Percentiles rank a stretch among this genome's conserved stretches.
phyloP scores from a whole-genome alignment of 108 stramenopile genomes.

The Skeletonema menzelii region DNA sequence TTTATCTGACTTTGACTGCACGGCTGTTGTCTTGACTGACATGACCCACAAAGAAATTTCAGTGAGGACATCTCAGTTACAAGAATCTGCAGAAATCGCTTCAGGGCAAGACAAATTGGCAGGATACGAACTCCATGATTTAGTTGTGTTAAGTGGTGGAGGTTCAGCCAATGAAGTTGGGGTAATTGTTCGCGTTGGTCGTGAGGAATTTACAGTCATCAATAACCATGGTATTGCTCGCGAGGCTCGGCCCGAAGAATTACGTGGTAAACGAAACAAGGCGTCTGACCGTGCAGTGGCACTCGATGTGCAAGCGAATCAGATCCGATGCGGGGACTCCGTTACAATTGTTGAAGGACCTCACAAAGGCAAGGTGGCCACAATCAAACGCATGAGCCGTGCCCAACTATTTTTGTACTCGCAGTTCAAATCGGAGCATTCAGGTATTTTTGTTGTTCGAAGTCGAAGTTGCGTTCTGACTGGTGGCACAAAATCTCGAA shows the following conservation, averaged over 20 bases:
- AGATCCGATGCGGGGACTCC: constrained; percentile 82
- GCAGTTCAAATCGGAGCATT: constrained; percentile 83
- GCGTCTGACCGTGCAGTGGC: constrained; percentile 84
- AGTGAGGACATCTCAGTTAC: constrained; percentile 83
- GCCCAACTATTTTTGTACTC: constrained; percentile 89
- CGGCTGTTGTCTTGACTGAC: constrained; percentile 91
- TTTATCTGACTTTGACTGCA: constrained; percentile 58
- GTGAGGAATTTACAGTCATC: constrained; percentile 91
- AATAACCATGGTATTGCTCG: constrained; percentile 88
- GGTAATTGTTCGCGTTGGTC: constrained; percentile 90
- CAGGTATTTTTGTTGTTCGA: constrained; percentile 89
- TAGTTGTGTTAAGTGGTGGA: constrained; percentile 89
- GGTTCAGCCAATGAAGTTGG: constrained; percentile 90
- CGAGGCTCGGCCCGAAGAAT: constrained; percentile 87
- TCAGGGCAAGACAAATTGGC: constrained; percentile 86
- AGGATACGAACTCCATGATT: constrained; percentile 89
- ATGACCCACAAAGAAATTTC: constrained; percentile 89
- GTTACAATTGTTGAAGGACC: constrained; percentile 89
- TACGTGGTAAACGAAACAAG: constrained; percentile 86
- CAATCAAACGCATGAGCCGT: constrained; percentile 90
- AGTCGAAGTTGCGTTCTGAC: constrained; percentile 86
- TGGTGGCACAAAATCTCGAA: constrained; percentile 62
- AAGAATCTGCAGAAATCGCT: constrained; percentile 86
- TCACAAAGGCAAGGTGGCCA: constrained; percentile 87
- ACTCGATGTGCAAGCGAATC: constrained; percentile 86